phyloP scores from a whole-genome alignment of 2,329 filamentous ascomycete species.

The Colletotrichum theobromicola region DNA sequence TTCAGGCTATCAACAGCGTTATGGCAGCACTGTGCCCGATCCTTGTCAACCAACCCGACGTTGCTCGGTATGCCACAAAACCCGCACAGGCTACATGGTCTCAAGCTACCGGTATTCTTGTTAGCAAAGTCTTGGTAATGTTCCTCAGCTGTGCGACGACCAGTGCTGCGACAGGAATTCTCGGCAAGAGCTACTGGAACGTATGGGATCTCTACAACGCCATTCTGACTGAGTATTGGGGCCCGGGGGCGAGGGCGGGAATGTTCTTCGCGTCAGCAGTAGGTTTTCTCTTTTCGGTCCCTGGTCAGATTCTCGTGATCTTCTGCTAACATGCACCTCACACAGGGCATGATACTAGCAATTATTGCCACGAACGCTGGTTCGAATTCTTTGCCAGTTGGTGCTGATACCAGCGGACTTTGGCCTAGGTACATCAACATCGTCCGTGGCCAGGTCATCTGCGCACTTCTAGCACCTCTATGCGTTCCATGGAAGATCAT shows the following conservation, averaged over 20 bases:
- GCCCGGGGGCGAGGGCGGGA: constrained; percentile 38
- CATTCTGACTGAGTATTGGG: constrained; percentile 43
- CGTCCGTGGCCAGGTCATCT: constrained; percentile 33
- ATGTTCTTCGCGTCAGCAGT: constrained; percentile 41
- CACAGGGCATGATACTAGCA: background rate
- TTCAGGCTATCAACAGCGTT: constrained; percentile 46
- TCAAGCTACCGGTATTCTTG: constrained; percentile 28
- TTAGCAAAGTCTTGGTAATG: constrained; percentile 38
- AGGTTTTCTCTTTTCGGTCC: background rate
- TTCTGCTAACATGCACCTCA: accelerated
- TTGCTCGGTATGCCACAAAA: constrained; percentile 38
- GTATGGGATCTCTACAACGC: constrained; percentile 46
- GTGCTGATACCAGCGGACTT: constrained; percentile 33
- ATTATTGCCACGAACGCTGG: constrained; percentile 26
- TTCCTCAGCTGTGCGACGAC: constrained; percentile 44
- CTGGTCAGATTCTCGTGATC: accelerated
- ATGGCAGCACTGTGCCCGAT: constrained; percentile 39
- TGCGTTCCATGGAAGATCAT: constrained; percentile 37
- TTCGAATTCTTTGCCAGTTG: constrained; percentile 35
- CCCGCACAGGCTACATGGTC: constrained; percentile 30
- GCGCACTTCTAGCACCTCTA: constrained; percentile 32
- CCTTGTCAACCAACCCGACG: constrained; percentile 44
- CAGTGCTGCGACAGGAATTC: constrained; percentile 35
- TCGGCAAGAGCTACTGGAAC: constrained; percentile 46
- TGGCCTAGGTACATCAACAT: constrained; percentile 35